Base-by-base conservation (phyloP, 768 basidiomycete species). In the Tubosaeta brunneosetosa region DNA sequence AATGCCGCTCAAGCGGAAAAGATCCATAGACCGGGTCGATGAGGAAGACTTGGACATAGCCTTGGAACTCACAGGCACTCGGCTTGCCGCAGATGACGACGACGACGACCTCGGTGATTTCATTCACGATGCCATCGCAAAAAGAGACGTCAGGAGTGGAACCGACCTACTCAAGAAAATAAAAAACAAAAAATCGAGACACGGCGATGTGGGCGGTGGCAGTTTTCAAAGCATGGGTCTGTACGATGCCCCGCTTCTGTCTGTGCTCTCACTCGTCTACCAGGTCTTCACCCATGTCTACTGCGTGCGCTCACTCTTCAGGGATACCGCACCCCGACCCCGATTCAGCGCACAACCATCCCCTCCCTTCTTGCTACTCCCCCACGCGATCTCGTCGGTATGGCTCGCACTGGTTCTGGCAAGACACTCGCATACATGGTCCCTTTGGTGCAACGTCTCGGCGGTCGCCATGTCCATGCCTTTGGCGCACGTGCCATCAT, bases 331-430 rank as follows among this genome's bases (percentile, higher is more conserved):
- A 88, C 85, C 41, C 97, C 97, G 13, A 99, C 97, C 0, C 97
- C 97, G 0, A 98, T 99, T 46, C 97, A 99, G 69, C 84, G 95
- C 6, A 78, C 88, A 22, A 75, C 93, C 3, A 90, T 99, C 42
- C 97, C 97, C 6, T 76, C 85, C 17, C 80, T 97, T 38, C 81
- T 98, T 36, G 70, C 86, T 12, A 83, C 80, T 38, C 93, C 94
- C 37, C 92, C 94, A 9, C 77, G 89, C 48, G 94, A 97, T 71
- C 83, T 99, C 13, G 92, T 98, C 13, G 95, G 92, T 38, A 99
- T 98, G 97, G 95, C 97, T 34, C 82, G 97, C 34, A 99, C 97
- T 4, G 97, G 97, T 38, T 97, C 94, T 2, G 97, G 97, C 54
- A 98, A 98, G 73, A 94, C 94, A 10, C 81, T 99, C 33, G 95